Evolutionary conservation across 148 eudicot species (phyloP).

Genomic region (Arbutus unedo): DNA sequence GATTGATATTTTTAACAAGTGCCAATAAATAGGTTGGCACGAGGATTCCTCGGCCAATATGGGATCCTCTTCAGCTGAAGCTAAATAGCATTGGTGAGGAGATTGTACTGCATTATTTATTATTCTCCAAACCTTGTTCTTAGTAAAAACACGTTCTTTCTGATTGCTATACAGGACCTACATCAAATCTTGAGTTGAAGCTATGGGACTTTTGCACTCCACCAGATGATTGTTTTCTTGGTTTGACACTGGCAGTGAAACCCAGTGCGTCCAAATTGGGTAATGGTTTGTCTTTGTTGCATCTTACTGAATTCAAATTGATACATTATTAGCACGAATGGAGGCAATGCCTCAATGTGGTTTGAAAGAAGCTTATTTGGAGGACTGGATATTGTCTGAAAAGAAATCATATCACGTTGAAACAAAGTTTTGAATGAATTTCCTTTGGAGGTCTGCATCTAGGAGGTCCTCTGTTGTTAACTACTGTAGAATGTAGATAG

Average conservation of each 20-base stretch:
- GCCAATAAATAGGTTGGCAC: conserved; percentile 41
- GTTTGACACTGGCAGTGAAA: conserved; percentile 80
- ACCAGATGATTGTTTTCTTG: conserved; percentile 83
- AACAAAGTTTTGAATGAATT: background rate
- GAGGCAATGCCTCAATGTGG: background rate
- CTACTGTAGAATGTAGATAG: background rate
- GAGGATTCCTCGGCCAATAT: conserved; percentile 57
- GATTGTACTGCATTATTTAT: conserved; percentile 9
- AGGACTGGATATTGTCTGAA: background rate
- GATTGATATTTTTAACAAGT: conserved; percentile 9
- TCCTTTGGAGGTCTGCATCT: background rate
- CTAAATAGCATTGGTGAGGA: conserved; percentile 49
- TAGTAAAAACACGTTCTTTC: background rate
- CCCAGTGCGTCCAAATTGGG: conserved; percentile 66
- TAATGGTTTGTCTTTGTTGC: conserved; percentile 22
- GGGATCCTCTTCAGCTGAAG: conserved; percentile 51
- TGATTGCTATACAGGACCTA: conserved; percentile 38
- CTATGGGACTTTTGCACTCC: conserved; percentile 75
- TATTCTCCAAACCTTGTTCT: background rate
- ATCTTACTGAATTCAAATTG: background rate
- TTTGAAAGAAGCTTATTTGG: conserved; percentile 1
- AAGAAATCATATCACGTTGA: background rate
- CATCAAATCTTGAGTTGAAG: conserved; percentile 88
- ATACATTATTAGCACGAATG: background rate
- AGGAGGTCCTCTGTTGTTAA: background rate